Evolutionary conservation across 2,329 filamentous ascomycete species (phyloP), one percentile per base, ranked within the genome.

Genomic region (Cladobotryum protrusum): DNA sequence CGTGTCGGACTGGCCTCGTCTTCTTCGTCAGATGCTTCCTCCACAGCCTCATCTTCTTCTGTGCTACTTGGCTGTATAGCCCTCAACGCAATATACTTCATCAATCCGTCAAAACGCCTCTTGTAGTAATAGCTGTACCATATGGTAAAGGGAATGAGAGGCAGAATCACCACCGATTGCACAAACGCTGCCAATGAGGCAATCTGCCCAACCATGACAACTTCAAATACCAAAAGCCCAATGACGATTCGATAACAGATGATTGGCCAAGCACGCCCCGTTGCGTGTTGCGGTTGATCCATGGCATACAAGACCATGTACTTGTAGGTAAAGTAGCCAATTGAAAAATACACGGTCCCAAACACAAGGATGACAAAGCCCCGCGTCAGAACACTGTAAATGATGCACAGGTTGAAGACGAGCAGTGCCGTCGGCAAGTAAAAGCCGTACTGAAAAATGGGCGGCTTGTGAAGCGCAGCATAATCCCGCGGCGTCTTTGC

Each of bases 291-390:
- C 14, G 89, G 87, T 65, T 97, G 92, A 61, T 97, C 91, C 93
- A 99, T 99, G 32, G 93, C 90, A 67, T 99, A 99, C 4, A 99
- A 77, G 4, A 99, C 76, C 72, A 99, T 95, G 69, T 99, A 99
- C 67, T 96, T 96, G 78, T 95, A 95, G 32, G 89, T 87, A 63
- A 92, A 92, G 65, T 89, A 87, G 17, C 90, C 90, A 13, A 95
- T 79, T 17, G 81, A 65, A 60, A 95, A 95, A 67, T 95, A 99
- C 12, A 89, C 73, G 44, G 92, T 72, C 3, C 93, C 93, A 44
- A 92, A 84, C 9, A 91, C 74, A 14, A 96, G 79, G 12, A 97
- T 86, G 47, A 87, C 76, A 72, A 85, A 95, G 0, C 91, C 93
- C 44, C 79, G 78, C 1, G 82, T 83, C 12, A 97, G 76, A 15